Conservation (phyloP, 441 rosid species). For the Caryocar brasiliense region DNA sequence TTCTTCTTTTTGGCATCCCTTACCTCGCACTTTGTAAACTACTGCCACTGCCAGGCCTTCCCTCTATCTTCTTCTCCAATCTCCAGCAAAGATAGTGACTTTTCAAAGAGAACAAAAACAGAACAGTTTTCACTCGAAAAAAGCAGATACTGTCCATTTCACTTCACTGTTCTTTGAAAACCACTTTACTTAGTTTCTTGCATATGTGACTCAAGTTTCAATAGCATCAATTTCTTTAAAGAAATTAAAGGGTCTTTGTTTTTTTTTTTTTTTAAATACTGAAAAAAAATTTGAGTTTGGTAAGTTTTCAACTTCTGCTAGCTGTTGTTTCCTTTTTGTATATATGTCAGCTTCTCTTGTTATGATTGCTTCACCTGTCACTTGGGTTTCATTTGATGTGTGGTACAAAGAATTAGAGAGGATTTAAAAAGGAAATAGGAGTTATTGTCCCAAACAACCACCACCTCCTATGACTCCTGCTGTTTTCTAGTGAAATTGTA, state of each 20-base stretch:
- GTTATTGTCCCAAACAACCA: constrained; percentile 2
- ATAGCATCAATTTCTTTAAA: constrained; percentile 1
- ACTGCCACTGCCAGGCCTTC: constrained; percentile 4
- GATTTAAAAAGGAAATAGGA: background rate
- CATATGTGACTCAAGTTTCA: background rate
- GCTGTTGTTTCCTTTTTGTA: constrained; percentile 11
- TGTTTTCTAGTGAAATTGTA: constrained; percentile 1
- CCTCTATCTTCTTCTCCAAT: constrained; percentile 3
- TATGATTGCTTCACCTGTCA: constrained; percentile 12
- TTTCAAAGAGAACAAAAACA: constrained; percentile 4
- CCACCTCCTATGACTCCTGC: too few relatives aligned
- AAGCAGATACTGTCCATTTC: background rate
- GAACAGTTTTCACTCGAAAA: background rate
- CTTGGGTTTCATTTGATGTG: constrained; percentile 10
- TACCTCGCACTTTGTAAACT: constrained; percentile 29
- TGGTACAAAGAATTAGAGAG: background rate
- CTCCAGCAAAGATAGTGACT: constrained; percentile 3
- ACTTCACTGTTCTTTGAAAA: constrained; percentile 14
- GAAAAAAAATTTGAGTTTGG: constrained; percentile 19
- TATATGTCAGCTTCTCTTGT: constrained; percentile 16
- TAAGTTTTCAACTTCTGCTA: constrained; percentile 20
- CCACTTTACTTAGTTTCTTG: background rate
- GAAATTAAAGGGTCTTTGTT: background rate
- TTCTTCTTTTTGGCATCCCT: constrained; percentile 29
- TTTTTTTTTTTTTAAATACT: background rate